Conservation (phyloP, 805 yeast species). For the Cyberlindnera xylosilytica region DNA sequence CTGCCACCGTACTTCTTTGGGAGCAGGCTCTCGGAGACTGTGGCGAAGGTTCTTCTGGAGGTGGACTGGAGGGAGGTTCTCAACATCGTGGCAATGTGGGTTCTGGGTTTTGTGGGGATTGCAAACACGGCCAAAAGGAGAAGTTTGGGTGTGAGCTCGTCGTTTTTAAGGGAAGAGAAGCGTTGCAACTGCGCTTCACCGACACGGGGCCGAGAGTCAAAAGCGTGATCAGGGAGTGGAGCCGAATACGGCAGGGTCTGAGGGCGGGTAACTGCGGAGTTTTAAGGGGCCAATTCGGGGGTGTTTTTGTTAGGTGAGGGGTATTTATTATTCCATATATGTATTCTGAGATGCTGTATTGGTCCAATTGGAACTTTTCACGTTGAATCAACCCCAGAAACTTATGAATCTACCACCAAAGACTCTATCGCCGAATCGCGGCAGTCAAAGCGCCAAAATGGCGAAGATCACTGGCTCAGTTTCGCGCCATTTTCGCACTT, state of each 20-base stretch:
- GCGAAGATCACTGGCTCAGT: neutral
- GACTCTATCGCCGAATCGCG: too few species aligned
- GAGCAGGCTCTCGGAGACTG: constrained; percentile 55
- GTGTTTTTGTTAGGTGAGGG: neutral
- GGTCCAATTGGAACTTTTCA: too few species aligned
- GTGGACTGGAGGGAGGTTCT: constrained; percentile 26
- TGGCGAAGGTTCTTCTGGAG: constrained; percentile 49
- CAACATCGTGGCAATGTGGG: constrained; percentile 25
- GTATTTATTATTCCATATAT: too few species aligned
- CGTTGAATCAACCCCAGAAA: too few species aligned
- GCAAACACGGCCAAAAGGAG: constrained; percentile 3
- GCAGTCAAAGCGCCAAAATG: neutral
- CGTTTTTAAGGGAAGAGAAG: neutral
- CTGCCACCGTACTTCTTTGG: constrained; percentile 95
- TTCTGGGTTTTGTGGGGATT: neutral
- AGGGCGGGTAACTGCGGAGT: neutral
- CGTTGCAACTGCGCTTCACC: neutral
- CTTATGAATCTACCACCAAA: too few species aligned
- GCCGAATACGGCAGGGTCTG: constrained; percentile 14
- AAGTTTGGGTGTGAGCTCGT: neutral
- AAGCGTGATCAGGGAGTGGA: constrained; percentile 10
- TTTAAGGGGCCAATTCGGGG: neutral
- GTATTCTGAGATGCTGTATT: too few species aligned
- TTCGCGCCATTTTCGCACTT: neutral
- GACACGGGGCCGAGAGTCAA: constrained; percentile 10